These are phyloP conservation scores for Penicillium sp. DNA, from an alignment of 2,329 filamentous ascomycete species.

Conservation along the genomic window DNA sequence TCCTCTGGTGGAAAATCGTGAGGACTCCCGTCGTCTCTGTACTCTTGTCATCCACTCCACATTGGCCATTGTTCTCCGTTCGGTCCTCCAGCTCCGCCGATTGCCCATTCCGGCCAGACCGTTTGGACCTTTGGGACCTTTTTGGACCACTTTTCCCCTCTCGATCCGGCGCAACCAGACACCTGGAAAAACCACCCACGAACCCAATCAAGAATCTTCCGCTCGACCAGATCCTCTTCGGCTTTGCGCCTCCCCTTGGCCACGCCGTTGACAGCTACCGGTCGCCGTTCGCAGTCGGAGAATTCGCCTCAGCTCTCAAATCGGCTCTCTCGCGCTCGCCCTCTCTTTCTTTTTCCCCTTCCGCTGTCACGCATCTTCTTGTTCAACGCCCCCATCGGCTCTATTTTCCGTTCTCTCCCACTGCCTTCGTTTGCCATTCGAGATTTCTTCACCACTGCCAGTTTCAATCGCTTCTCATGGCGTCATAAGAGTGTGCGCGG, in stretches of 20 bases:
- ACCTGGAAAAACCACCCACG: too few relatives aligned
- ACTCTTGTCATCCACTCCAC: too few relatives aligned
- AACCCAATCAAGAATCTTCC: too few relatives aligned
- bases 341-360: background rate
- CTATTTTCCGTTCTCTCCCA: background rate
- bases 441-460: constrained; percentile 3
- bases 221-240: too few relatives aligned
- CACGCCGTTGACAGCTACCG: constrained; percentile 20
- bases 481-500: constrained; percentile 24
- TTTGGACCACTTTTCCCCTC: background rate
- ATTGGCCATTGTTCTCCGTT: too few relatives aligned
- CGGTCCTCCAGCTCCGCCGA: too few relatives aligned
- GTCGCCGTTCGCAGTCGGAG: background rate
- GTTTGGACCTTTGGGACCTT: background rate
- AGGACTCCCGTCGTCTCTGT: too few relatives aligned
- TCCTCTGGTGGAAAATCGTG: too few relatives aligned
- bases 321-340: background rate
- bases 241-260: constrained; percentile 2
- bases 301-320: too few relatives aligned
- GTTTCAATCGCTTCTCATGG: constrained; percentile 27
- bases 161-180: constrained; percentile 10
- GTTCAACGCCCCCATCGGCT: constrained; percentile 5
- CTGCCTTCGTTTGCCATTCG: background rate
- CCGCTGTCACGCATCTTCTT: background rate
- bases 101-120: constrained; percentile 13